A percentile compares a stretch with the other conserved stretches of the same genome.
These are phyloP conservation scores for Colletotrichum orchidophilum DNA, from an alignment of 2,329 filamentous ascomycete genomes.

Conservation along the genomic window DNA sequence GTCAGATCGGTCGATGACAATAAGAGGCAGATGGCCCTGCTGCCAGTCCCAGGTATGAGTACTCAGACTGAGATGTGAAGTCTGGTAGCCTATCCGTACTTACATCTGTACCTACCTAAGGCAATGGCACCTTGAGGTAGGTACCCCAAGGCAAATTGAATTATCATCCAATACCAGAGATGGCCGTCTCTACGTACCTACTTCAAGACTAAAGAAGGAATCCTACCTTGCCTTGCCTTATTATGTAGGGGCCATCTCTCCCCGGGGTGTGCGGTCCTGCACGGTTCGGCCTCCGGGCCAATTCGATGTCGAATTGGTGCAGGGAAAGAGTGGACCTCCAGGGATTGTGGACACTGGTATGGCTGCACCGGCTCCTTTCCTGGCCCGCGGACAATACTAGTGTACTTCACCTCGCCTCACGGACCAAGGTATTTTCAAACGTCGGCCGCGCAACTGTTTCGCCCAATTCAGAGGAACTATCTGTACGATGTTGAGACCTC, in stretches of 20 bases:
- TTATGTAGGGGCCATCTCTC: not conserved
- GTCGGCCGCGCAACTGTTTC: not conserved
- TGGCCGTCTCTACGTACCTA: not conserved
- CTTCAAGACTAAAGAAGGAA: too few species aligned
- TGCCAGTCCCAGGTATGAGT: not conserved
- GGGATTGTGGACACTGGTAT: not conserved
- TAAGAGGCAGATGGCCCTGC: not conserved
- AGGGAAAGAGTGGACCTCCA: not conserved
- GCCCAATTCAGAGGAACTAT: too few species aligned
- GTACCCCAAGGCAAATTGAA: not conserved
- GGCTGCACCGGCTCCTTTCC: not conserved
- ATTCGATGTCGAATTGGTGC: not conserved
- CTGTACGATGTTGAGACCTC: not conserved
- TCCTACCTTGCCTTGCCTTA: not conserved
- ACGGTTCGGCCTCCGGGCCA: constrained; percentile 6
- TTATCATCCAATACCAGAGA: not conserved
- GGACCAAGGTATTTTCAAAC: not conserved
- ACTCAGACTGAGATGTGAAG: not conserved
- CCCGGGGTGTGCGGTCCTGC: not conserved
- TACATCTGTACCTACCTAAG: not conserved
- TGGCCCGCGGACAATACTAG: not conserved
- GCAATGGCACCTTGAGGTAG: not conserved
- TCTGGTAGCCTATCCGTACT: too few species aligned
- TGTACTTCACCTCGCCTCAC: not conserved
- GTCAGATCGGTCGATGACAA: not conserved